phyloP scores from a whole-genome alignment of 2,329 filamentous ascomycete species.

The Calonectria pseudoturangicola region DNA sequence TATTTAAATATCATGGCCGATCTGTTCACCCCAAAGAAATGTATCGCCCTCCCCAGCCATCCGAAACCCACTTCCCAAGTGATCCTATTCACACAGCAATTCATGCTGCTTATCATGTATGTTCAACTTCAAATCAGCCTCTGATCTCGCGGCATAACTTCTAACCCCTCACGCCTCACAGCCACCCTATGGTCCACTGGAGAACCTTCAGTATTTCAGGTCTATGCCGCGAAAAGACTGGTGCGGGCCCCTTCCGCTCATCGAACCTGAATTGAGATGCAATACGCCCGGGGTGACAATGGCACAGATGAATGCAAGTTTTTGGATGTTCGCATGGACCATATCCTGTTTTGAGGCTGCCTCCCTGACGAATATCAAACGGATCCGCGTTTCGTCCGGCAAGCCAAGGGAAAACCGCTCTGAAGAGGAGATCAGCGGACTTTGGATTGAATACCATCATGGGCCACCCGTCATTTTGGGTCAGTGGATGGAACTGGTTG shows the following conservation, averaged over 20 bases:
- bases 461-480: background rate
- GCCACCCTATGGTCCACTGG: background rate
- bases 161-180: too few relatives aligned
- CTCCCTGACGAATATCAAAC: background rate
- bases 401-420: background rate
- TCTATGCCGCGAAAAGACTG: background rate
- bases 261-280: background rate
- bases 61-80: too few relatives aligned
- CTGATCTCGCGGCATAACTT: too few relatives aligned
- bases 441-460: background rate
- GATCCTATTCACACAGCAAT: too few relatives aligned
- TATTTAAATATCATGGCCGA: background rate
- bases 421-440: background rate
- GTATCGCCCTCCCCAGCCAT: too few relatives aligned
- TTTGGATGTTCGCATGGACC: background rate
- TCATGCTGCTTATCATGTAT: too few relatives aligned
- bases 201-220: background rate
- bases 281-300: background rate
- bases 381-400: background rate
- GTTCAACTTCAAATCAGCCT: too few relatives aligned
- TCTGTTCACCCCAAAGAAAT: background rate
- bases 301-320: background rate
- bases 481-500: background rate
- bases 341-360: background rate
- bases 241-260: background rate